Evolutionary conservation across 441 rosid genomes (phyloP), one percentile per base, ranked within the genome.

Genomic region (Eruca vesicaria): DNA sequence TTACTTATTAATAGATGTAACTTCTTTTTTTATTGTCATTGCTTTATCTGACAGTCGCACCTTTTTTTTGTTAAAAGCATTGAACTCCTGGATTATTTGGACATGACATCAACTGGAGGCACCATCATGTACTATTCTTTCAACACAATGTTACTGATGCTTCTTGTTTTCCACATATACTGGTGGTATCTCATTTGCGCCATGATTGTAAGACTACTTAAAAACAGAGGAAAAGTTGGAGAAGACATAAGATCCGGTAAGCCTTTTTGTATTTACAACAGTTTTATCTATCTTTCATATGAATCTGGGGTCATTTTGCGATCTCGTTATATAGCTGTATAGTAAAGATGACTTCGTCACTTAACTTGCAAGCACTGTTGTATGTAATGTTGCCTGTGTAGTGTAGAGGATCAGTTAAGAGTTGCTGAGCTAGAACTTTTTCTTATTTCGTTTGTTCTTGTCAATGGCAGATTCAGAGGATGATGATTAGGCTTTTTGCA

Each of bases 211-310:
- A 86, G 85, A 86, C 96, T 87, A 77, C 84, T 95, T 35, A 74
- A 86, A 78, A 94, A 94, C 83, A 88, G 89, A 63, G 95, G 98
- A 82, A 81, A 83, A 82, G 92, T 94, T 19, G 99, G 94, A 58
- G 98, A 92, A 84, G 98, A 90, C 77, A 89, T 92, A 74, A 86
- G 98, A 92, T 90, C 96, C 29, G 98, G 98, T 92, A 75, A 76
- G 80, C 31, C 43, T 66, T 69, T 57, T 2, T 41, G 4, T 35
- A 32, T 15, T 58, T 15, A 68, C 0, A 69, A 36, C n/a, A 52
- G 35, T 23, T 33, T 59, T 11, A 26, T 50, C 8, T 4, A 21
- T 33, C 33, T 26, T 45, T 31, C 38, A 15, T 72, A 67, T 4
- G 63, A 33, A 12, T 43, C 52, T 57, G 29, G 7, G 48, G 48